Evolutionary conservation across 257 asterid genomes (phyloP), one percentile per base, ranked within the genome.

Genomic region (Orobanche coerulescens): DNA sequence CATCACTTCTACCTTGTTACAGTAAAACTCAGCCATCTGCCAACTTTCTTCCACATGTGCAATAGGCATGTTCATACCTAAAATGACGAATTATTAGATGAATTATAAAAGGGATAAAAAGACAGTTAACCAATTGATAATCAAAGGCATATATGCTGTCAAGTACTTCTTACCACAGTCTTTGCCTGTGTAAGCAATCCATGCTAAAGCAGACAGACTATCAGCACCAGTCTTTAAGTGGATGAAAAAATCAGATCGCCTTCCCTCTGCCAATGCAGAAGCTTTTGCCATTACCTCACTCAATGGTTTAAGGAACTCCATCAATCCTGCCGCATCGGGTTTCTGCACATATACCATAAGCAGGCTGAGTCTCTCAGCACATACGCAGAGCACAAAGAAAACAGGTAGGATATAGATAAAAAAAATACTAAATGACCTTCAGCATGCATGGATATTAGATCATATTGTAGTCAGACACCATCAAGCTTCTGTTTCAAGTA

Each of bases 21-120:
- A 76, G 47, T 84, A 93, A 68, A 93, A 93, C 75, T 93, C 99
- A 42, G 99, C 99, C 95, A 83, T 89, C 73, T 89, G 97, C 99
- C 99, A 93, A 76, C 92, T 86, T 74, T 93, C 99, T 79, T 93
- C 99, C 40, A 93, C 96, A 37, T 89, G 95, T 40, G 95, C 95
- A 71, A 73, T 89, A 46, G 96, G 99, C 99, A 93, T 84, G 84
- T 88, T 83, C 94, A 89, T 80, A 65, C 97, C 99, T 93, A 77
- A 46, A 57, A 19, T 28, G 42, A 18, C 54, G 52, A 42, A 23
- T 10, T 13, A 52, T 62, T 59, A 66, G 46, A 51, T 53, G 37
- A 44, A 64, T 46, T 22, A 55, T 33, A 39, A 68, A 59, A 16
- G 46, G n/a, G 37, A 44, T n/a, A 46, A 23, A 25, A 20, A 31